Percentiles rank a stretch among this genome's conserved stretches.
Evolutionary conservation across 2,329 filamentous ascomycete genomes (phyloP).

Genomic region (Mollisiaceae sp.): DNA sequence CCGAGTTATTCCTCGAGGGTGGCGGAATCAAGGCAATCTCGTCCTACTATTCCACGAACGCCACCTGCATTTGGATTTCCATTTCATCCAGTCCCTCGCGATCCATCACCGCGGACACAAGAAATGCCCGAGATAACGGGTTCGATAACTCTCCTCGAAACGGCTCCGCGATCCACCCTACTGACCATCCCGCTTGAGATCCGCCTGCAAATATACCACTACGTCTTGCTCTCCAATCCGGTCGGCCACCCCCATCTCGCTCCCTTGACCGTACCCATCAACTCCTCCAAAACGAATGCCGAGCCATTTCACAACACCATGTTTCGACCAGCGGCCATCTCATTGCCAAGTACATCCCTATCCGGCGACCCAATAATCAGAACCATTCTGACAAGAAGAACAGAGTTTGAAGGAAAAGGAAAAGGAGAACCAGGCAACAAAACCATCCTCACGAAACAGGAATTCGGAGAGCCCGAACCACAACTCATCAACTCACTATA

Average conservation of each 20-base stretch:
- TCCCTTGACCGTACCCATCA: conserved; percentile 37
- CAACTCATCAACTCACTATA: not conserved
- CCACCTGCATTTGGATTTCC: conserved; percentile 18
- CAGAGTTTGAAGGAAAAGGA: not conserved
- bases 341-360: conserved; percentile 1
- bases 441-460: not conserved
- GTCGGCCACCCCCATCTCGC: conserved; percentile 47
- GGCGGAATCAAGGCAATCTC: not conserved
- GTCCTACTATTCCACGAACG: not conserved
- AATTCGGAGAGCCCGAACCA: not conserved
- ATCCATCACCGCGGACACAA: conserved; percentile 14
- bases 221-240: conserved; percentile 48
- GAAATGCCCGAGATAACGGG: conserved; percentile 11
- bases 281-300: conserved; percentile 14
- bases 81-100: not conserved
- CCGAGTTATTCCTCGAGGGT: conserved; percentile 4
- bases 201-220: conserved; percentile 53
- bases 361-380: not conserved
- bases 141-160: conserved; percentile 12
- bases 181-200: conserved; percentile 52
- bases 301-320: conserved; percentile 20
- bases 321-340: conserved; percentile 6
- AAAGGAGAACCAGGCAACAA: not conserved
- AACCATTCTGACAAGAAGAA: not conserved
- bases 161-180: conserved; percentile 34